These are phyloP conservation scores for Polyporus tsugae DNA, from an alignment of 1,284 basidiomycete species.

Conservation along the genomic window DNA sequence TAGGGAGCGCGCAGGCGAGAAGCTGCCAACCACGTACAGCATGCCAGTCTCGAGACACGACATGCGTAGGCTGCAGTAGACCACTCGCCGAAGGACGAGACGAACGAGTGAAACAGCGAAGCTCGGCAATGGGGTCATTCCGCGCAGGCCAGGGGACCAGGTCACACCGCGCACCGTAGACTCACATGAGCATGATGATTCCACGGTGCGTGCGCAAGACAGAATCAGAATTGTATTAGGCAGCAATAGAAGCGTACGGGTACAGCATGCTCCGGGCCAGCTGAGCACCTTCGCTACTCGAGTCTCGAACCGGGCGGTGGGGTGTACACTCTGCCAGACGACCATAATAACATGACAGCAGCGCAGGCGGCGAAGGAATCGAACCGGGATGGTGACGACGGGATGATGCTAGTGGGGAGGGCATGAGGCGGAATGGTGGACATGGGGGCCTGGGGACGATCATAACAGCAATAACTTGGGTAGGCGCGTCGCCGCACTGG, in stretches of 20 bases:
- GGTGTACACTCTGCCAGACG: background rate
- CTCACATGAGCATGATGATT: background rate
- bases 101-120: background rate
- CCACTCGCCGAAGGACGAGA: background rate
- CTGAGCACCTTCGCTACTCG: background rate
- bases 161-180: background rate
- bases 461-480: background rate
- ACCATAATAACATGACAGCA: background rate
- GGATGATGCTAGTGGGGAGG: background rate
- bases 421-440: background rate
- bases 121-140: background rate
- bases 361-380: background rate
- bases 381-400: background rate
- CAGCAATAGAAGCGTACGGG: conserved; percentile 12
- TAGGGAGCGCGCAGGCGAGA: background rate
- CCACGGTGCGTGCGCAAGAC: background rate
- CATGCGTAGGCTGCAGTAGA: no score
- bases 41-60: background rate
- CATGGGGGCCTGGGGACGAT: conserved; percentile 1
- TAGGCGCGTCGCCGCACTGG: background rate
- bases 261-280: conserved; percentile 3
- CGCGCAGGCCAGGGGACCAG: no score
- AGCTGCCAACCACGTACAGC: background rate
- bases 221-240: conserved; percentile 12
- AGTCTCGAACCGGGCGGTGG: background rate